Percentiles rank a stretch among this genome's conserved stretches.
phyloP scores from a whole-genome alignment of 306 rosid genomes.

The Vigna mungo region DNA sequence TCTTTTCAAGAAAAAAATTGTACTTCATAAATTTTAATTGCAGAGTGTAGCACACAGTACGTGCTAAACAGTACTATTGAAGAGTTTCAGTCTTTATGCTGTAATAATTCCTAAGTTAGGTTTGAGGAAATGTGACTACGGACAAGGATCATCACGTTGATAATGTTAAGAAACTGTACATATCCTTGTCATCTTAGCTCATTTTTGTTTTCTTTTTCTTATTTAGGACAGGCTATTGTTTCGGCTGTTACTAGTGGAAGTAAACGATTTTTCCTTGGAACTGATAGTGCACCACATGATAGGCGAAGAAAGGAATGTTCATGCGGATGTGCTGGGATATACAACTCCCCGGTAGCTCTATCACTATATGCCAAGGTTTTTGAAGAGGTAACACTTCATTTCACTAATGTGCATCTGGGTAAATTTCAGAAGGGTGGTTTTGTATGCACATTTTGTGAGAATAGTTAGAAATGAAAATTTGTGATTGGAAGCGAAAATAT shows the following conservation, averaged over 20 bases:
- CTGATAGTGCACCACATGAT: conserved; percentile 97
- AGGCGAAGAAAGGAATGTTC: conserved; percentile 71
- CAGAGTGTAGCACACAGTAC: background rate
- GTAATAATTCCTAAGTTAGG: background rate
- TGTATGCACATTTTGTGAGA: conserved; percentile 9
- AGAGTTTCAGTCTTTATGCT: conserved; percentile 10
- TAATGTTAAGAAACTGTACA: conserved; percentile 19
- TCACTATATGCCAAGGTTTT: conserved; percentile 87
- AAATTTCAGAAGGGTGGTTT: background rate
- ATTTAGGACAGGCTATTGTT: conserved; percentile 77
- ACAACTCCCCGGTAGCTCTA: conserved; percentile 82
- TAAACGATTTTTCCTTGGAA: conserved; percentile 85
- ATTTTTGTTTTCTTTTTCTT: conserved; percentile 14
- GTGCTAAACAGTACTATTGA: conserved; percentile 8
- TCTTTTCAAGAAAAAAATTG: background rate
- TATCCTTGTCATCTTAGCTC: conserved; percentile 19
- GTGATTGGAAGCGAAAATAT: background rate
- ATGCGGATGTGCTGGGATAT: conserved; percentile 95
- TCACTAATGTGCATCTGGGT: conserved; percentile 16
- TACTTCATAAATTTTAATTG: conserved; percentile 6
- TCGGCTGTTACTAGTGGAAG: conserved; percentile 88
- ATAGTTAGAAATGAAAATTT: conserved; percentile 2
- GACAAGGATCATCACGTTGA: conserved; percentile 8
- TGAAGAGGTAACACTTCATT: conserved; percentile 73
- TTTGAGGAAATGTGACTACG: conserved; percentile 20